These are phyloP conservation scores for Corylus heterophylla DNA, from an alignment of 306 rosid species.

Conservation along the genomic window DNA sequence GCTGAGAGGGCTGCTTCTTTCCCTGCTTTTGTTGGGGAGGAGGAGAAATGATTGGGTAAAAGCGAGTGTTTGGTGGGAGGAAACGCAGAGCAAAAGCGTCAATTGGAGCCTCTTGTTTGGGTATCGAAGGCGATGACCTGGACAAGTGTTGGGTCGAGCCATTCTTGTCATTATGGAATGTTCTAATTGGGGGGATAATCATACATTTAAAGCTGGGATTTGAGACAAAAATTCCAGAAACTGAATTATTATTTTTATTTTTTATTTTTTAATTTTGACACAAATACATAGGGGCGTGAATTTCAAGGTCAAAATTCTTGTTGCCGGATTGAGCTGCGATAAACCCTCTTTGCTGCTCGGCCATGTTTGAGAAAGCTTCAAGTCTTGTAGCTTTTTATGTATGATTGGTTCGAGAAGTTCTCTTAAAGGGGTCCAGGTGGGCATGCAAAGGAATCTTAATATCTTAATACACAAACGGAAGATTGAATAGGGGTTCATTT, in stretches of 20 bases:
- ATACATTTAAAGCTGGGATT: background rate
- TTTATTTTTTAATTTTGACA: too few relatives aligned
- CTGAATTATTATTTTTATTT: too few relatives aligned
- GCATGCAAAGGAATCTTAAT: constrained; percentile 3
- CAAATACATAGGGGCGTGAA: constrained; percentile 23
- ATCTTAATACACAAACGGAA: background rate
- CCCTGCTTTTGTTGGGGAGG: constrained; percentile 3
- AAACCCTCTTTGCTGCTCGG: background rate
- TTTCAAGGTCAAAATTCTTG: constrained; percentile 23
- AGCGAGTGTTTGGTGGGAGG: constrained; percentile 24
- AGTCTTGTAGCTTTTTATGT: background rate
- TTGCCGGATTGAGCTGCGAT: background rate
- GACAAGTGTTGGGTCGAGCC: constrained; percentile 21
- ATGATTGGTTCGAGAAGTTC: background rate
- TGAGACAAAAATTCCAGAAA: background rate
- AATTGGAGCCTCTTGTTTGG: background rate
- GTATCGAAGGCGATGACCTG: background rate
- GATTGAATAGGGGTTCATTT: constrained; percentile 3
- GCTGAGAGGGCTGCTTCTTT: constrained; percentile 19
- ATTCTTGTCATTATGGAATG: constrained; percentile 32
- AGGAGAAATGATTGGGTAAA: constrained; percentile 13
- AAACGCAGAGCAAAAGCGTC: background rate
- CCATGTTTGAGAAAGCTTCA: background rate
- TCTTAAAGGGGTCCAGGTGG: background rate
- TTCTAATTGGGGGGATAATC: constrained; percentile 15